Base-by-base conservation (phyloP, 2,329 filamentous ascomycete genomes). In the Stachybotrys chartarum region DNA sequence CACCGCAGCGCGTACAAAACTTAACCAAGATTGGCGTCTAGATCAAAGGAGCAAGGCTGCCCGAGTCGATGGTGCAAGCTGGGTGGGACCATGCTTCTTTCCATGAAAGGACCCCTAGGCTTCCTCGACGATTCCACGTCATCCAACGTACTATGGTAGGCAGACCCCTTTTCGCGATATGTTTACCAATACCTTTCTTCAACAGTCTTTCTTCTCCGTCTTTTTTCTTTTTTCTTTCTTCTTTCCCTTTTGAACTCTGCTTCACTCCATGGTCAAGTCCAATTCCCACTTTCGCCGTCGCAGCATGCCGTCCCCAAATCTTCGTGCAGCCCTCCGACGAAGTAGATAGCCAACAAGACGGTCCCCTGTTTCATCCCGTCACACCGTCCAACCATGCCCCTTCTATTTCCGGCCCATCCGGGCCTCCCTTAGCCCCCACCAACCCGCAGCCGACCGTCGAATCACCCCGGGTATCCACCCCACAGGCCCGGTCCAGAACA, bases 401-500 rank as follows among this genome's bases (percentile, higher is more conserved):
- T 18, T 14, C 18, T 50, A 18, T 14, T 50, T 7, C 47, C 17
- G 18, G 47, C 47, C 18, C 47, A 30, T 14, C 47, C 30, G 47
- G 30, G 14, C 2, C 47, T 50, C 11, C 12, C 7, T 30, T 18
- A 30, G 7, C 14, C 47, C 3, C 47, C 11, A 50, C 47, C 47
- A 50, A 14, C 16, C 16, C 47, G 11, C 47, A 50, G 47, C 30
- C 30, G n/a, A 11, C 16, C 24, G 11, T n/a, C n/a, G 8, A 16
- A 18, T 16, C 6, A 16, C 49, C n/a, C 30, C 49, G 24, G 49
- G 49, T 12, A 16, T 30, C 24, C 30, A 51, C 32, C 49, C 49
- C 49, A 51, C 30, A 31, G 49, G 49, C 49, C 49, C 49, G 49
- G 49, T 51, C 49, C 49, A 51, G 49, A 51, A 51, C 49, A 51